Conservation (phyloP, 164 flowering plant genomes). For the Nymphaea thermarum region DNA sequence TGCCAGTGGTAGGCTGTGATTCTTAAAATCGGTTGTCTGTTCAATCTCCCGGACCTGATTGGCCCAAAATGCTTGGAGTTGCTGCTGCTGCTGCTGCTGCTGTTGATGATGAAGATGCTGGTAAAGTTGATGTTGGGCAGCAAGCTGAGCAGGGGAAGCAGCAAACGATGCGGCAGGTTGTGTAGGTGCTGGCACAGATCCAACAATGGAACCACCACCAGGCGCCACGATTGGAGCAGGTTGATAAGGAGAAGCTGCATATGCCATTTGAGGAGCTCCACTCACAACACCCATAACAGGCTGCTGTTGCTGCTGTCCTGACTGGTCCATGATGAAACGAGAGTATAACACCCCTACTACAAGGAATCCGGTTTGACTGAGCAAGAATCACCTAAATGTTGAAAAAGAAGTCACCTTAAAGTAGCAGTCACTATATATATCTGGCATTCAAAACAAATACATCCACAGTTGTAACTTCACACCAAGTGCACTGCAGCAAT, state of each 20-base stretch:
- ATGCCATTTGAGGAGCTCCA: slow-evolving; percentile 11
- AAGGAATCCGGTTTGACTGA: too few species aligned
- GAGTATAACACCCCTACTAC: too few species aligned
- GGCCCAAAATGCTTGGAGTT: slow-evolving; percentile 14
- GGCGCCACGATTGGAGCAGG: slow-evolving; percentile 6
- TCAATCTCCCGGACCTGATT: slow-evolving; percentile 14
- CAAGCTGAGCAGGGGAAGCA: slow-evolving; percentile 6
- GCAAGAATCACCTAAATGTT: too few species aligned
- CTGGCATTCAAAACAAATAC: too few species aligned
- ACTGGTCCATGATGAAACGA: slow-evolving; percentile 7
- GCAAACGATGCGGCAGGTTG: background rate
- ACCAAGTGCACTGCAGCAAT: too few species aligned
- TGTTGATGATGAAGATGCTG: slow-evolving; percentile 17
- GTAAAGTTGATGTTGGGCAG: slow-evolving; percentile 11
- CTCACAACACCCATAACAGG: slow-evolving; percentile 9
- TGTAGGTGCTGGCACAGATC: slow-evolving; percentile 1
- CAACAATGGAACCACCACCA: background rate
- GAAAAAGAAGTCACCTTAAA: too few species aligned
- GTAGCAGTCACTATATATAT: too few species aligned
- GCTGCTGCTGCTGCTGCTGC: slow-evolving; percentile 15
- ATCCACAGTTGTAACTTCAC: too few species aligned
- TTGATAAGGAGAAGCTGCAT: slow-evolving; percentile 11
- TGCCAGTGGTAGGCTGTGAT: slow-evolving; percentile 15
- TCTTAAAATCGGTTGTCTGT: slow-evolving; percentile 16
- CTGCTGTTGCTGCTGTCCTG: slow-evolving; percentile 9